phyloP scores from a whole-genome alignment of 1,284 basidiomycete species.

The Malassezia sp. region DNA sequence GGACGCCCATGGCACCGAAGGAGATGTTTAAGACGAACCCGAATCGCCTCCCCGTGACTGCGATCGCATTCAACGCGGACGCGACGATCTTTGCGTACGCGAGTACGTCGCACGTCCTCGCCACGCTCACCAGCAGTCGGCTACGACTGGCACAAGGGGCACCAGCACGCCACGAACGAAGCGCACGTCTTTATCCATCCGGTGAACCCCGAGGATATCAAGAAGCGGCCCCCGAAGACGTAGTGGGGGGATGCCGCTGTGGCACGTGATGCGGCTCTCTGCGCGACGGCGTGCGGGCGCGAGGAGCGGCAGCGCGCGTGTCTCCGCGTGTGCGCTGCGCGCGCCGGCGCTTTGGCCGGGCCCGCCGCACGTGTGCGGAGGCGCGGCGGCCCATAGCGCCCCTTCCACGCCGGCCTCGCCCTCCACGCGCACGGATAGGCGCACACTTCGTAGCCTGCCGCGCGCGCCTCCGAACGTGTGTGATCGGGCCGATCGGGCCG shows the following conservation, averaged over 20 bases:
- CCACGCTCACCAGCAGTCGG: too few species aligned
- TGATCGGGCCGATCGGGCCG: too few species aligned
- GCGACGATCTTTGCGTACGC: slow-evolving; percentile 43
- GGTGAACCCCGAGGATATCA: slow-evolving; percentile 34
- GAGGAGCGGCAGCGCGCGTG: too few species aligned
- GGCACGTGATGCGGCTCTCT: too few species aligned
- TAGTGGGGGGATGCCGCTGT: too few species aligned
- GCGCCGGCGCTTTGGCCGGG: too few species aligned
- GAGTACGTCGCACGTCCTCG: slow-evolving; percentile 5
- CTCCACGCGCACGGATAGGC: too few species aligned
- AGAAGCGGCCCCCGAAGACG: slow-evolving; percentile 36
- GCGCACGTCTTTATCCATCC: slow-evolving; percentile 36
- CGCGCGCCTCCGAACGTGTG: too few species aligned
- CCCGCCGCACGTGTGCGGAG: not conserved
- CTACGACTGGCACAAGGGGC: slow-evolving; percentile 46
- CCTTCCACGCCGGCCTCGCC: not conserved
- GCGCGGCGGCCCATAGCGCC: not conserved
- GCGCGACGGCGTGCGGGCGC: too few species aligned
- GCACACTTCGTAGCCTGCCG: too few species aligned
- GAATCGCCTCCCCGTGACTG: slow-evolving; percentile 35
- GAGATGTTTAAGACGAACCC: slow-evolving; percentile 37
- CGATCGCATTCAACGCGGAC: slow-evolving; percentile 37
- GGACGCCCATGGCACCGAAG: slow-evolving; percentile 30
- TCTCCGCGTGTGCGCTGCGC: too few species aligned
- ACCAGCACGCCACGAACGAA: slow-evolving; percentile 28